Conservation (phyloP, 148 eudicot genomes). For the Fallopia convolvulus region DNA sequence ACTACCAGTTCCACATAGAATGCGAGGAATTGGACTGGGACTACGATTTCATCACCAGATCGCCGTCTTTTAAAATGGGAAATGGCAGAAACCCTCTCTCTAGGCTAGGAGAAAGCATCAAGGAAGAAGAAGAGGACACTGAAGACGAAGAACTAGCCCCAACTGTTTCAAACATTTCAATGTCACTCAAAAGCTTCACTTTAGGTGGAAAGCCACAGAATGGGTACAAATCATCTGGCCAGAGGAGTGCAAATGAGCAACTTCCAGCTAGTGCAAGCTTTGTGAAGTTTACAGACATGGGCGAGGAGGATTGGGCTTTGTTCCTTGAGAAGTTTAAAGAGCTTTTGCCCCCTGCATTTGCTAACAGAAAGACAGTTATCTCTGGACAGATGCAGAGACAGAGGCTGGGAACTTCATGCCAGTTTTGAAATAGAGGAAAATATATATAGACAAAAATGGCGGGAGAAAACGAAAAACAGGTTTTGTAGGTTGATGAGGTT, state of each 20-base stretch:
- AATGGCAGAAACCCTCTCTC: slow-evolving; percentile 17
- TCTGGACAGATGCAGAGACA: slow-evolving; percentile 21
- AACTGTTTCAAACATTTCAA: slow-evolving; percentile 15
- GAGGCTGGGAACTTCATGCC: slow-evolving; percentile 44
- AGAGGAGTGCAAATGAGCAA: slow-evolving; percentile 24
- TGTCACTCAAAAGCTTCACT: slow-evolving; percentile 11
- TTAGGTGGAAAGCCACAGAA: slow-evolving; percentile 1
- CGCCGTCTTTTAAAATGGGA: neutral
- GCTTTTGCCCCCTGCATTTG: slow-evolving; percentile 27
- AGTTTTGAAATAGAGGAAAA: slow-evolving; percentile 20
- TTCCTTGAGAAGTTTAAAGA: slow-evolving; percentile 33
- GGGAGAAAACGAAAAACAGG: neutral
- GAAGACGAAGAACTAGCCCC: slow-evolving; percentile 9
- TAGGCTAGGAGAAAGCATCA: slow-evolving; percentile 15
- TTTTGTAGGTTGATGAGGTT: neutral
- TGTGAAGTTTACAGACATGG: slow-evolving; percentile 36
- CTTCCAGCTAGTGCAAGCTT: slow-evolving; percentile 26
- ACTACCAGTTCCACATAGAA: slow-evolving; percentile 28
- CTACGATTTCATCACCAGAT: slow-evolving; percentile 5
- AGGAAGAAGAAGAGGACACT: slow-evolving; percentile 19
- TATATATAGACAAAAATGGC: neutral
- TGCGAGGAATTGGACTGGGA: slow-evolving; percentile 16
- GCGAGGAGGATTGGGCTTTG: slow-evolving; percentile 29
- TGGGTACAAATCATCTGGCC: slow-evolving; percentile 12
- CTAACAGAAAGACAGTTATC: slow-evolving; percentile 15